These are phyloP conservation scores for Fusarium poae DNA, from an alignment of 2,329 filamentous ascomycete genomes.

Conservation along the genomic window DNA sequence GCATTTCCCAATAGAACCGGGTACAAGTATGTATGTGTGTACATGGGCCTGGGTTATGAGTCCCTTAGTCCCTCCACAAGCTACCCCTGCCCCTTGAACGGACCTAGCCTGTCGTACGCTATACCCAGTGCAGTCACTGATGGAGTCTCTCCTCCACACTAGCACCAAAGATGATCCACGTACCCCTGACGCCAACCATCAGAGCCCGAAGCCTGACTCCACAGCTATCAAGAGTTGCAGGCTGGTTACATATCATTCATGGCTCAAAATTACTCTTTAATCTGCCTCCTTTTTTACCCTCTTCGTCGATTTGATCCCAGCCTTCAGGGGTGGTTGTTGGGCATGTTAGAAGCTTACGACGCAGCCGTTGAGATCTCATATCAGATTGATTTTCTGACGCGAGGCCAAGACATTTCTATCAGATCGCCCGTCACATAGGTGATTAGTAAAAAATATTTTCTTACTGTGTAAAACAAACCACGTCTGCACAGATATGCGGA, in stretches of 20 bases:
- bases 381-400: conserved; percentile 1
- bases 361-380: conserved; percentile 22
- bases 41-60: neutral
- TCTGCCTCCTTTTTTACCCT: conserved; percentile 23
- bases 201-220: conserved; percentile 33
- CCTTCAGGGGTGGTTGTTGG: neutral
- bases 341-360: conserved; percentile 10
- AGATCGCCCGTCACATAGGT: neutral
- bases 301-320: conserved; percentile 1
- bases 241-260: conserved; percentile 26
- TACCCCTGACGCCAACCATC: conserved; percentile 42
- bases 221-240: conserved; percentile 24
- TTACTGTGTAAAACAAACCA: neutral
- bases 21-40: neutral
- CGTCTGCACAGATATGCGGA: neutral
- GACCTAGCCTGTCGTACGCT: conserved; percentile 18
- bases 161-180: conserved; percentile 18
- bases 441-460: neutral
- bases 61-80: conserved; percentile 10
- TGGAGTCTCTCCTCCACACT: conserved; percentile 33
- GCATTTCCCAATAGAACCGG: conserved; percentile 1
- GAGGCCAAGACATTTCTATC: conserved; percentile 11
- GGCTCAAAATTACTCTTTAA: conserved; percentile 40
- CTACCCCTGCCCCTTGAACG: conserved; percentile 28
- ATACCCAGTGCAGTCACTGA: conserved; percentile 18